These are phyloP conservation scores for Penicilliopsis zonata DNA, from an alignment of 495 filamentous ascomycete species.

Conservation along the genomic window DNA sequence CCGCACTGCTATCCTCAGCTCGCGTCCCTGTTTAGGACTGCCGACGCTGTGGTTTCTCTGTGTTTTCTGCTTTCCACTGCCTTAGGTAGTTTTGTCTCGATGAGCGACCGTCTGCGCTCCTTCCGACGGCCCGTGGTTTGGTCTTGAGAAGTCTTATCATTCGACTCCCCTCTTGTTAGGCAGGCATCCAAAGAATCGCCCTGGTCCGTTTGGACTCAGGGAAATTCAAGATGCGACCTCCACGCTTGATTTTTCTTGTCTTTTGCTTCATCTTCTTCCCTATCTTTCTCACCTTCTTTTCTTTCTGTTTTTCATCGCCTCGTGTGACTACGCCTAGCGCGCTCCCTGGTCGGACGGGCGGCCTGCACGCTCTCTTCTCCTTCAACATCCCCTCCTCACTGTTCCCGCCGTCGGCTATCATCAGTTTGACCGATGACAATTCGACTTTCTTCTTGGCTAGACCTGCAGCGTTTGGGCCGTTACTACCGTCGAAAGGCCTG, in stretches of 20 bases:
- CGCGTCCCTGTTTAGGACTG: too few species aligned
- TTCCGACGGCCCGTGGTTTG: conserved; percentile 28
- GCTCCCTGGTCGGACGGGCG: conserved; percentile 25
- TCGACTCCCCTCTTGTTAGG: background rate
- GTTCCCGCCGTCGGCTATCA: conserved; percentile 88
- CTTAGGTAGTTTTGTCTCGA: conserved; percentile 21
- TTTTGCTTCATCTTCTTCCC: conserved; percentile 44
- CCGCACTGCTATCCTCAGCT: too few species aligned
- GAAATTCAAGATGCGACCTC: conserved; percentile 46
- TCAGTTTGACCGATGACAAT: conserved; percentile 94
- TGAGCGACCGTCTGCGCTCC: conserved; percentile 20
- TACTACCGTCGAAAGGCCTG: conserved; percentile 60
- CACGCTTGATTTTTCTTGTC: conserved; percentile 38
- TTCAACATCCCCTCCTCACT: conserved; percentile 62
- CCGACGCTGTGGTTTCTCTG: conserved; percentile 4
- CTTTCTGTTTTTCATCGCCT: conserved; percentile 26
- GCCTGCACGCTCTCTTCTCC: conserved; percentile 45
- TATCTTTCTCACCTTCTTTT: conserved; percentile 39
- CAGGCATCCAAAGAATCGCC: too few species aligned
- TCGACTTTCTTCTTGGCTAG: conserved; percentile 90
- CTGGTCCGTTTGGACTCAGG: too few species aligned
- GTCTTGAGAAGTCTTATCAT: conserved; percentile 11
- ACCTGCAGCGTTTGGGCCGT: conserved; percentile 85
- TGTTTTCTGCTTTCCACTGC: conserved; percentile 5
- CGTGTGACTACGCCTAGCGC: conserved; percentile 28